These are phyloP conservation scores for Candida dubliniensis DNA, from an alignment of 1,139 yeast species.

Conservation along the genomic window DNA sequence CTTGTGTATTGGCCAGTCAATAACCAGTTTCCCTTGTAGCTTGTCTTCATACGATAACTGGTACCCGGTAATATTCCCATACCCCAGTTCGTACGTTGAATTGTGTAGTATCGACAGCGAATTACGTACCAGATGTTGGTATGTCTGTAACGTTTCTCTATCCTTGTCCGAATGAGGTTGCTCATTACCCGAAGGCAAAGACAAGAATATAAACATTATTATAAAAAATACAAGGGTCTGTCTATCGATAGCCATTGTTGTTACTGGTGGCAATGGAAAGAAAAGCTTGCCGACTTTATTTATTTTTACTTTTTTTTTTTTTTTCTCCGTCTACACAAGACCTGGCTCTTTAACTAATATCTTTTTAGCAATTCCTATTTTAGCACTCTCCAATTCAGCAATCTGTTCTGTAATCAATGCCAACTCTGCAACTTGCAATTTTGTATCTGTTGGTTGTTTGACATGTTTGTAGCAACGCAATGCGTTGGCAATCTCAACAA, in stretches of 20 bases:
- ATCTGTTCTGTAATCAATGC: too few species aligned
- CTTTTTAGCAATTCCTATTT: too few species aligned
- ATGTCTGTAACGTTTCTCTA: conserved; percentile 26
- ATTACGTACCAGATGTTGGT: conserved; percentile 32
- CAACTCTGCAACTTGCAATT: too few species aligned
- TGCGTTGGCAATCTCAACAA: too few species aligned
- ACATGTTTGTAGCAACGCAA: too few species aligned
- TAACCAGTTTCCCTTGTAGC: conserved; percentile 37
- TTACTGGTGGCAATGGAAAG: not conserved
- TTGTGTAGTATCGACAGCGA: conserved; percentile 34
- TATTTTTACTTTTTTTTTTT: too few species aligned
- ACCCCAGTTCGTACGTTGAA: conserved; percentile 52
- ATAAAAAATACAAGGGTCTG: conserved; percentile 40
- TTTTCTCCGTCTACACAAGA: too few species aligned
- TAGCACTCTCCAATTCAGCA: too few species aligned
- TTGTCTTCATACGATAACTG: conserved; percentile 61
- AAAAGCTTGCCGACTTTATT: too few species aligned
- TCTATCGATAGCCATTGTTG: conserved; percentile 34
- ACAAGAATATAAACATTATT: conserved; percentile 37
- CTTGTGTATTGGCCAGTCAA: conserved; percentile 59
- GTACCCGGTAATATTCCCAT: conserved; percentile 75
- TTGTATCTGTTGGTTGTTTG: too few species aligned
- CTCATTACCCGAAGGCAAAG: conserved; percentile 26
- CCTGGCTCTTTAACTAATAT: too few species aligned
- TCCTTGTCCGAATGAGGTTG: conserved; percentile 32